Base-by-base conservation (phyloP, 345 rosid genomes). In the Durio zibethinus region DNA sequence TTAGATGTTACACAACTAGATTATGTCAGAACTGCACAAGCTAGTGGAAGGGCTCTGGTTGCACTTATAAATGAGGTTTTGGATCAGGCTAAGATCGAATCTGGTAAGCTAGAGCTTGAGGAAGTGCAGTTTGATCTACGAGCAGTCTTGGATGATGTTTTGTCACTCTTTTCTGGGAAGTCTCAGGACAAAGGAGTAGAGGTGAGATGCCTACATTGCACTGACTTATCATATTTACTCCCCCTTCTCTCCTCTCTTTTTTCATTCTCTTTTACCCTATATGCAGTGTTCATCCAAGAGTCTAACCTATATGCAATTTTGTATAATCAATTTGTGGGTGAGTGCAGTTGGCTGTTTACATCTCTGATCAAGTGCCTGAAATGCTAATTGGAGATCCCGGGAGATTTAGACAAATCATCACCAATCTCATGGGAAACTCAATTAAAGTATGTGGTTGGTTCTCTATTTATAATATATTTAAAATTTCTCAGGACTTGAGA, bases 61-160 rank as follows among this genome's bases (percentile, higher is more conserved):
- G 88, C 99, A 38, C 86, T 95, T 57, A 92, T 95, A 80, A 95
- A 95, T 78, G 98, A 89, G 86, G 97, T 95, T 72, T 85, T 95
- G 86, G 97, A 93, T 82, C 97, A 92, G 83, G 99, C 99, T 29
- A 95, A 95, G 82, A 92, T 93, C 16, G 96, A 95, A 83, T 89
- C 99, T 60, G 99, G 99, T 59, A 95, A 95, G 79, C 92, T 95
- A 79, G 99, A 93, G 88, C 97, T 95, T 65, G 99, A 93, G 82
- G 92, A 88, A 61, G 92, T 91, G 82, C 90, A 81, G 75, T 95
- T 95, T 78, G 93, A 93, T 84, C 82, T 90, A 76, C 83, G 94
- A 77, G 89, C 90, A 72, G 85, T 95, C 76, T 71, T 95, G 82
- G 99, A 95, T 70, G 99, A 95, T 77, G 98, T 95, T n/a, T 72